Conservation (phyloP, 2,329 filamentous ascomycete genomes). For the Huntiella savannae region DNA sequence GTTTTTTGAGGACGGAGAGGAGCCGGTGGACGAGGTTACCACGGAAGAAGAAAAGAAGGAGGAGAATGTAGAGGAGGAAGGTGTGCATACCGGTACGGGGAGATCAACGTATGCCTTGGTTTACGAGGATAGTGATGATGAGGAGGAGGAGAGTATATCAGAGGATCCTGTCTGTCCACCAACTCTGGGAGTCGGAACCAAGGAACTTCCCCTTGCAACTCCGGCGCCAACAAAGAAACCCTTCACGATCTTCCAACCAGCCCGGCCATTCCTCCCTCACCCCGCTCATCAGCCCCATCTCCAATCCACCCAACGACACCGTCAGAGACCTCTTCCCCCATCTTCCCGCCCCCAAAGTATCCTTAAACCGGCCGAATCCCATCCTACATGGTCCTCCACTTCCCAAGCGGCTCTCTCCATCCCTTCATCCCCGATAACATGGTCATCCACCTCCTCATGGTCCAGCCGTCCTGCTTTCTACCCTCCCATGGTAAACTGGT, state of each 20-base stretch:
- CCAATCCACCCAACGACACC: neutral
- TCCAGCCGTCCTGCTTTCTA: neutral
- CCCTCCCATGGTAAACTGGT: slow-evolving; percentile 6
- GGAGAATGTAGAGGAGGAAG: too few species aligned
- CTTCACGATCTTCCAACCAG: neutral
- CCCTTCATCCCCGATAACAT: slow-evolving; percentile 18
- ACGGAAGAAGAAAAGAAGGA: too few species aligned
- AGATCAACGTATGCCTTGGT: too few species aligned
- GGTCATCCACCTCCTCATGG: slow-evolving; percentile 2
- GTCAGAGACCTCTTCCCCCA: neutral
- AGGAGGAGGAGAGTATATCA: too few species aligned
- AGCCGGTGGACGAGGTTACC: too few species aligned
- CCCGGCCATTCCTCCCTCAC: neutral
- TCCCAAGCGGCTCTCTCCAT: neutral
- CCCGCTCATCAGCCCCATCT: neutral
- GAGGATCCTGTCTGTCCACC: too few species aligned
- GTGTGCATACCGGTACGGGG: too few species aligned
- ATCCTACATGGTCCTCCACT: neutral
- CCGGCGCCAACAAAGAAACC: neutral
- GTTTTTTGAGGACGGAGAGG: too few species aligned
- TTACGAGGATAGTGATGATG: too few species aligned
- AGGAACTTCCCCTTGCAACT: too few species aligned
- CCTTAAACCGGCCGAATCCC: neutral
- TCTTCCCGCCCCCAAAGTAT: neutral
- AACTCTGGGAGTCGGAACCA: too few species aligned